phyloP scores from a whole-genome alignment of 75 land plant species.

The Picea sitchensis region DNA sequence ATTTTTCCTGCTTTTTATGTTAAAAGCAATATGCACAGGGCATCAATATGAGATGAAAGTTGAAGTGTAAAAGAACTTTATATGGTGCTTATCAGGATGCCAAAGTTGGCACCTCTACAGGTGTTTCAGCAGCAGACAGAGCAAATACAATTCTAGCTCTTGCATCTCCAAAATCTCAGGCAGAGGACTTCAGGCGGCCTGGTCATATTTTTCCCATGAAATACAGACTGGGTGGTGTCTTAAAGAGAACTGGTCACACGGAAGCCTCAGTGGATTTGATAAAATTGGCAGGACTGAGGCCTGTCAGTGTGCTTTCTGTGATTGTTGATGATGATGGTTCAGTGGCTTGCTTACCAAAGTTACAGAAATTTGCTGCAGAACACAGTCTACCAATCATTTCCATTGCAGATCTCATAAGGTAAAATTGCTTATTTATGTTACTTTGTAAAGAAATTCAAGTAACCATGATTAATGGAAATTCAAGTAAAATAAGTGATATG shows the following conservation, averaged over 20 bases:
- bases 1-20: conserved; percentile 3
- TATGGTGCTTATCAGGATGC: conserved; percentile 50
- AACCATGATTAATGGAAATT: too few species aligned
- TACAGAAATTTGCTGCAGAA: conserved; percentile 50
- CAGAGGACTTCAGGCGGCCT: conserved; percentile 63
- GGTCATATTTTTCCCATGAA: conserved; percentile 85
- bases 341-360: conserved; percentile 43
- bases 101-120: conserved; percentile 62
- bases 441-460: too few species aligned
- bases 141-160: conserved; percentile 66
- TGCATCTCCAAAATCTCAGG: conserved; percentile 61
- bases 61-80: background rate
- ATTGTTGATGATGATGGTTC: conserved; percentile 78
- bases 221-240: conserved; percentile 73
- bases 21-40: background rate
- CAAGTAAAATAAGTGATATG: too few species aligned
- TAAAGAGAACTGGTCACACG: conserved; percentile 79
- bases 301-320: conserved; percentile 70
- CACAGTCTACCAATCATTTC: conserved; percentile 68
- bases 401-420: conserved; percentile 76
- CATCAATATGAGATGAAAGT: background rate
- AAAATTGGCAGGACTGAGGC: conserved; percentile 51
- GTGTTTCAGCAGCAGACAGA: conserved; percentile 82
- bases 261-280: conserved; percentile 75
- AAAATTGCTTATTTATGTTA: background rate